phyloP scores from a whole-genome alignment of 2,329 filamentous ascomycete species.

The Myriosclerotinia duriaeana region DNA sequence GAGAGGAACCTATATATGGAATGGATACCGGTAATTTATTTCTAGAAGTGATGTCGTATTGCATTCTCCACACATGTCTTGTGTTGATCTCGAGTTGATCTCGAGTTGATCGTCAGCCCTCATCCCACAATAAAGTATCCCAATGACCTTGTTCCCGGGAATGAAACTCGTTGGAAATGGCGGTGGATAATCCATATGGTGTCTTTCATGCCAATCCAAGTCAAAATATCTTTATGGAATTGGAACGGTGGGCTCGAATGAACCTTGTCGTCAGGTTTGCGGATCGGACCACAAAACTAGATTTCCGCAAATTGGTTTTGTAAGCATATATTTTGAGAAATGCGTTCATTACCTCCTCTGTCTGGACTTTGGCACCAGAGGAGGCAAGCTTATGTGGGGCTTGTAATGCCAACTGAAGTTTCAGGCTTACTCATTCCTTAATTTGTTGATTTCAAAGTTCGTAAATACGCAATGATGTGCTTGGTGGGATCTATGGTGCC shows the following conservation, averaged over 20 bases:
- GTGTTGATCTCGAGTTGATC: no score
- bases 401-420: not conserved
- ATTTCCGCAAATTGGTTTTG: not conserved
- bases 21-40: constrained; percentile 2
- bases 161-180: not conserved
- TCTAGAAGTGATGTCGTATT: not conserved
- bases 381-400: constrained; percentile 14
- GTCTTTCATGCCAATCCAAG: not conserved
- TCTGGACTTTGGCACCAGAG: not conserved
- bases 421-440: constrained; percentile 12
- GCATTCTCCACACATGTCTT: no score
- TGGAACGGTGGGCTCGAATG: not conserved
- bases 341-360: not conserved
- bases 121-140: not conserved
- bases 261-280: not conserved
- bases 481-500: constrained; percentile 21
- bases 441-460: constrained; percentile 4
- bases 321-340: not conserved
- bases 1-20: not conserved
- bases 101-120: no score
- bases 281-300: not conserved
- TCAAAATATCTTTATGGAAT: not conserved
- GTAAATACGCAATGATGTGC: constrained; percentile 22
- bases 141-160: constrained; percentile 3
- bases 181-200: not conserved